Conservation (phyloP, 306 rosid species). For the Begonia peltatifolia region DNA sequence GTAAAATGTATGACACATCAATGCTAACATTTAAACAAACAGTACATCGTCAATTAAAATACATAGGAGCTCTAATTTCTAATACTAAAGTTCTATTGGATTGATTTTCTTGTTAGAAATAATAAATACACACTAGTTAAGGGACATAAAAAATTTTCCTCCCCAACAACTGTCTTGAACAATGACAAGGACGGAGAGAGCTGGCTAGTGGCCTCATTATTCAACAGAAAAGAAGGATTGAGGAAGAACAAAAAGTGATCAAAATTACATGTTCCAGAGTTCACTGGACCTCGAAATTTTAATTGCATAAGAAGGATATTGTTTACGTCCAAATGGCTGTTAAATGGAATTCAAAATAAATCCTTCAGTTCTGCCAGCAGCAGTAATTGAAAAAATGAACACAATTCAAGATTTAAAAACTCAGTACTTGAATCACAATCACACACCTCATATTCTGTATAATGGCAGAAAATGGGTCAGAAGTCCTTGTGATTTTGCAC, state of each 20-base stretch:
- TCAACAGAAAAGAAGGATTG: neutral
- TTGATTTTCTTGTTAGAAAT: no score
- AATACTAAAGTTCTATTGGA: no score
- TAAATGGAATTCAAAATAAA: neutral
- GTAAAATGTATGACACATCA: neutral
- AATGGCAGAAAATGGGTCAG: constrained; percentile 55
- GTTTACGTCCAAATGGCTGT: no score
- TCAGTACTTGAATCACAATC: neutral
- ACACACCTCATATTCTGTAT: constrained; percentile 45
- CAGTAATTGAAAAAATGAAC: neutral
- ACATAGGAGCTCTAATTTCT: no score
- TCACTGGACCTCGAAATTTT: neutral
- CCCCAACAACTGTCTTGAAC: no score
- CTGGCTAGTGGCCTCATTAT: neutral
- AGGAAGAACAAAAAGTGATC: neutral
- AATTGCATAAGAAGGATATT: no score
- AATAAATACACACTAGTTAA: no score
- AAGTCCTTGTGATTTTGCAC: constrained; percentile 63
- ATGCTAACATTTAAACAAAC: no score
- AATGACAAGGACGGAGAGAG: neutral
- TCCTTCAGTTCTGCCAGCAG: neutral
- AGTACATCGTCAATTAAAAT: no score
- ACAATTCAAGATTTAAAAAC: neutral
- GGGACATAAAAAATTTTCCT: no score
- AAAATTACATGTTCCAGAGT: neutral